These are phyloP conservation scores for Arabidopsis arenosa DNA, from an alignment of 345 rosid species.

Conservation along the genomic window DNA sequence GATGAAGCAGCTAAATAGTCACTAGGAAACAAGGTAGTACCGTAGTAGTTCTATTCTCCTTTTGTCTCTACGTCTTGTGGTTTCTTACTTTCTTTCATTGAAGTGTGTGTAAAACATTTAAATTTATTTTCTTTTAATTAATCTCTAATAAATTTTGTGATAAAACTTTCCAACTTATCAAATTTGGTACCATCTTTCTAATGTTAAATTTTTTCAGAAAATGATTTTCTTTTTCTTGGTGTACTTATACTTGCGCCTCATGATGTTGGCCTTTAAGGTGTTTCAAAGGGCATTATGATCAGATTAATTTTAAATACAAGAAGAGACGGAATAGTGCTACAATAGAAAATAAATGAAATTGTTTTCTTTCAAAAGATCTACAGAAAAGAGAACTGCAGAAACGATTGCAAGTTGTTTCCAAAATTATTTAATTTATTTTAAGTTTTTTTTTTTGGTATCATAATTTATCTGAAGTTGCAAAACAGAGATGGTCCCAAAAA, in stretches of 20 bases:
- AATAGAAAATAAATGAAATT: slow-evolving; percentile 3
- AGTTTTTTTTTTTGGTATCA: no score
- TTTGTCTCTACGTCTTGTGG: slow-evolving; percentile 1
- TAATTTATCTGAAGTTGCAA: no score
- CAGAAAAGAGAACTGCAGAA: not conserved
- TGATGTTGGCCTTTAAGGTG: slow-evolving; percentile 23
- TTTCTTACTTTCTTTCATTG: not conserved
- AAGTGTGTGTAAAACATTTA: not conserved
- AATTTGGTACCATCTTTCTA: not conserved
- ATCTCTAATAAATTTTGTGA: not conserved
- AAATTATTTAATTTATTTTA: not conserved
- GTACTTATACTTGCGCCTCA: not conserved
- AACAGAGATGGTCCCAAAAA: no score
- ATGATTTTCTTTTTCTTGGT: not conserved
- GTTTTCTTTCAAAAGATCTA: not conserved
- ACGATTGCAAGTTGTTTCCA: not conserved
- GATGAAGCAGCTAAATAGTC: slow-evolving; percentile 25
- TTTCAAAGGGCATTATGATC: slow-evolving; percentile 16
- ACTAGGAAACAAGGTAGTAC: not conserved
- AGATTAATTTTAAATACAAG: not conserved
- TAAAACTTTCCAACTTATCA: no score
- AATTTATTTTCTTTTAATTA: not conserved
- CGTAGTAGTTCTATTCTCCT: no score
- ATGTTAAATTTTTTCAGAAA: not conserved
- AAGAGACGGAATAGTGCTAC: slow-evolving; percentile 1